A percentile compares a stretch with the other conserved stretches of the same genome.
These are phyloP conservation scores for Epichloe uncinata DNA, from an alignment of 2,329 filamentous ascomycete species.

Conservation along the genomic window DNA sequence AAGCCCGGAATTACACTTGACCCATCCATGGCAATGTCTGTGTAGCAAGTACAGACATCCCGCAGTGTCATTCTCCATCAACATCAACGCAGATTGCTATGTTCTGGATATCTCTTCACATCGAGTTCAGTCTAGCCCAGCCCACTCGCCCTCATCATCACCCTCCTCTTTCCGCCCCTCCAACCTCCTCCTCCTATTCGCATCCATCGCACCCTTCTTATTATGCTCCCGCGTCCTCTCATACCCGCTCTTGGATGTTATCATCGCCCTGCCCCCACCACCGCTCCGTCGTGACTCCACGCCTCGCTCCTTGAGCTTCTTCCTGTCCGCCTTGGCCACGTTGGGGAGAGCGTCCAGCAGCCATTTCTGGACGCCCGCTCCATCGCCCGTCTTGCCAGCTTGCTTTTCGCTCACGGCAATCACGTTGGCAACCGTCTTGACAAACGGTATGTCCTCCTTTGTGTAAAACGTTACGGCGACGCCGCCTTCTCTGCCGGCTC, in stretches of 20 bases:
- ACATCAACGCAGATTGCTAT: too few relatives aligned
- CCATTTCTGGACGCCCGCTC: constrained; percentile 64
- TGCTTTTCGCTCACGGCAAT: constrained; percentile 74
- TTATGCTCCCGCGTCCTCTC: constrained; percentile 58
- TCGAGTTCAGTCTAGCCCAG: constrained; percentile 32
- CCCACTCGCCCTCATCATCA: constrained; percentile 26
- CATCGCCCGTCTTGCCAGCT: constrained; percentile 36
- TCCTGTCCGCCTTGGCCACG: constrained; percentile 70
- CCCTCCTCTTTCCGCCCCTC: constrained; percentile 10
- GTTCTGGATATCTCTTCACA: neutral
- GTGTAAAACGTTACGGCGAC: constrained; percentile 92
- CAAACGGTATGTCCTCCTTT: constrained; percentile 77
- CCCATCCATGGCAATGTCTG: too few relatives aligned
- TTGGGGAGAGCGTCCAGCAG: constrained; percentile 76
- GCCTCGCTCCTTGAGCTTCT: constrained; percentile 68
- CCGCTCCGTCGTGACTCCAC: constrained; percentile 53
- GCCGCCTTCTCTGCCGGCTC: constrained; percentile 76
- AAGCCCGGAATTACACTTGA: too few relatives aligned
- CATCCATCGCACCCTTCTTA: constrained; percentile 45
- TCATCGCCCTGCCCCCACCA: constrained; percentile 38
- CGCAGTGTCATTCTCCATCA: too few relatives aligned
- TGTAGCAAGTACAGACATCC: too few relatives aligned
- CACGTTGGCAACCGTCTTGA: constrained; percentile 88
- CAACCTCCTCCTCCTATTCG: constrained; percentile 42
- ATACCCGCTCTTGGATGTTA: constrained; percentile 73